Conservation (phyloP, 768 basidiomycete genomes). For the Suillus lakei region DNA sequence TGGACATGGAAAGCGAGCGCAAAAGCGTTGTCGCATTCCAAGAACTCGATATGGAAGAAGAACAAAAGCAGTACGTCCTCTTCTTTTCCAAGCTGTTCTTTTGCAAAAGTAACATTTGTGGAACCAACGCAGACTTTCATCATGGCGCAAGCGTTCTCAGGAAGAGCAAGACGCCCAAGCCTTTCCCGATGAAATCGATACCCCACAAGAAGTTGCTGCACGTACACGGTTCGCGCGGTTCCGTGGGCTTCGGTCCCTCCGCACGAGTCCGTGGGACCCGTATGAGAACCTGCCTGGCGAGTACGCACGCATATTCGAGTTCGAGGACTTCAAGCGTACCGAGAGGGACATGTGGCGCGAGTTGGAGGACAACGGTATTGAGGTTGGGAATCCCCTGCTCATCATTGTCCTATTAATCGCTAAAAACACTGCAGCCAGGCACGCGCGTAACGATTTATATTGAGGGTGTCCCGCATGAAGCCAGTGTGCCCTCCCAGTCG, state of each 20-base stretch:
- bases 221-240: conserved; percentile 87
- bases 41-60: conserved; percentile 84
- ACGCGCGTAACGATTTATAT: conserved; percentile 79
- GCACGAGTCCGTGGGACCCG: conserved; percentile 97
- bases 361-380: conserved; percentile 70
- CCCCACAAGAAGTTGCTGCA: conserved; percentile 84
- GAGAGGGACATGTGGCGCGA: conserved; percentile 70
- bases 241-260: conserved; percentile 87
- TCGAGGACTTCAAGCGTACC: conserved; percentile 92
- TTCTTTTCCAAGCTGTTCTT: not conserved
- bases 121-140: conserved; percentile 54
- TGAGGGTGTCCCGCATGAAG: conserved; percentile 73
- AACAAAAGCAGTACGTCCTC: conserved; percentile 76
- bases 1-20: conserved; percentile 58
- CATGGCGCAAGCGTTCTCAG: conserved; percentile 70
- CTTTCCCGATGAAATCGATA: conserved; percentile 98
- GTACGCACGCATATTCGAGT: conserved; percentile 95
- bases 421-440: conserved; percentile 61
- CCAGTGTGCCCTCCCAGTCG: conserved; percentile 35
- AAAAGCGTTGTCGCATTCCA: conserved; percentile 63
- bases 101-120: conserved; percentile 2
- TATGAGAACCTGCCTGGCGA: conserved; percentile 95
- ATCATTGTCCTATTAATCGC: not conserved
- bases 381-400: conserved; percentile 51
- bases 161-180: conserved; percentile 81